phyloP scores from a whole-genome alignment of 345 rosid genomes.

The Boechera retrofracta region DNA sequence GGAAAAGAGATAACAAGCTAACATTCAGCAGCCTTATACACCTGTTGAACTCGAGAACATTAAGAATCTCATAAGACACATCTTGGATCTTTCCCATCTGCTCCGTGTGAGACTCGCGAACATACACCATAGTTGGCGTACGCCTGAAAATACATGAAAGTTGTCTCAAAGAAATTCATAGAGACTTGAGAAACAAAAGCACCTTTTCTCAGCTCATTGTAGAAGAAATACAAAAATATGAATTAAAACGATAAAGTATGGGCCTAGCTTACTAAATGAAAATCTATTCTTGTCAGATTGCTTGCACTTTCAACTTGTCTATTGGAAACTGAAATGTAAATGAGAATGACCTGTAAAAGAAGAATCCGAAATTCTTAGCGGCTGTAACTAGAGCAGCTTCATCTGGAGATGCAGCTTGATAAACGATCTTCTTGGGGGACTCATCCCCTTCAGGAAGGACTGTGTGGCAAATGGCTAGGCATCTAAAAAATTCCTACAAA shows the following conservation, averaged over 20 bases:
- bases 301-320: conserved; percentile 17
- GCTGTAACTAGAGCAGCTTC: conserved; percentile 94
- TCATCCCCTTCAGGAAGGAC: conserved; percentile 95
- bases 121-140: conserved; percentile 86
- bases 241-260: too few species aligned
- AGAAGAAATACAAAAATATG: too few species aligned
- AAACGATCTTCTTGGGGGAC: conserved; percentile 75
- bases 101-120: conserved; percentile 95
- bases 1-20: conserved; percentile 17
- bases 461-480: conserved; percentile 94
- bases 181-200: too few species aligned
- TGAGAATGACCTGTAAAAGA: conserved; percentile 72
- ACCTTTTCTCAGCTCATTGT: too few species aligned
- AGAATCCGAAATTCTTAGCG: conserved; percentile 94
- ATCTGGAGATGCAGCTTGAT: conserved; percentile 98
- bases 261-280: too few species aligned
- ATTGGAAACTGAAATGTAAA: conserved; percentile 13
- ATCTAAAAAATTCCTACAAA: conserved; percentile 87
- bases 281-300: conserved; percentile 7
- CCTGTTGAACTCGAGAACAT: conserved; percentile 99
- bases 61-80: conserved; percentile 82
- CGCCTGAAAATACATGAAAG: conserved; percentile 60
- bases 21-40: conserved; percentile 31
- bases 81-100: conserved; percentile 87
- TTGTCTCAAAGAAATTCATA: conserved; percentile 24